phyloP scores from a whole-genome alignment of 192 early-diverging fungal species.

The Neocallimastix lanati region DNA sequence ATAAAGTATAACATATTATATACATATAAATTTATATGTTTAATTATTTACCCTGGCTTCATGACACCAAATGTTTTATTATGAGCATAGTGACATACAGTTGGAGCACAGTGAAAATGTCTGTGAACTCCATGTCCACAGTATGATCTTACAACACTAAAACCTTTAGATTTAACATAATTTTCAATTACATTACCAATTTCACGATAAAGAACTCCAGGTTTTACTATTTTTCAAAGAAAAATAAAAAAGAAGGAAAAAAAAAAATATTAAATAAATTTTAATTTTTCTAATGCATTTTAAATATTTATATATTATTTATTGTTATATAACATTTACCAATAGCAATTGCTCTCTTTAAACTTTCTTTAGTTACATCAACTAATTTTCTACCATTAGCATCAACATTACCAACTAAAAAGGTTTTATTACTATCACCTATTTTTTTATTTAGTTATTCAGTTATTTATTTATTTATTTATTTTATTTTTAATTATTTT shows the following conservation, averaged over 20 bases:
- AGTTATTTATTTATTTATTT: neutral
- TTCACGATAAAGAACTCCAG: constrained; percentile 79
- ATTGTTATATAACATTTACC: constrained; percentile 21
- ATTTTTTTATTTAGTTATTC: neutral
- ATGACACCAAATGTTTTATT: constrained; percentile 93
- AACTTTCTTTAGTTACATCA: constrained; percentile 60
- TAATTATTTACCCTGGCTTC: constrained; percentile 76
- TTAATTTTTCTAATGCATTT: no score
- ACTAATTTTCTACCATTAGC: constrained; percentile 51
- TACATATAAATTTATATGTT: no score
- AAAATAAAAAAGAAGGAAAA: no score
- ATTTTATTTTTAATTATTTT: neutral
- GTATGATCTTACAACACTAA: constrained; percentile 80
- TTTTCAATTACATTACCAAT: constrained; percentile 78
- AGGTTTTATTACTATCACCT: constrained; percentile 81
- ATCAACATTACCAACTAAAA: constrained; percentile 78
- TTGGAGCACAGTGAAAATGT: constrained; percentile 79
- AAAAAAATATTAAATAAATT: no score
- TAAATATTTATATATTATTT: neutral
- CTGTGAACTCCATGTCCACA: constrained; percentile 81
- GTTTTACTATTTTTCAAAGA: constrained; percentile 42
- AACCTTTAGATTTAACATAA: constrained; percentile 61
- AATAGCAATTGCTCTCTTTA: constrained; percentile 79
- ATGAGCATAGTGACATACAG: constrained; percentile 83
- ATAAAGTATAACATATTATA: no score